A percentile compares a stretch with the other conserved stretches of the same genome.
Evolutionary conservation across 2,329 filamentous ascomycete species (phyloP).

Genomic region (Cladosporium halotolerans): DNA sequence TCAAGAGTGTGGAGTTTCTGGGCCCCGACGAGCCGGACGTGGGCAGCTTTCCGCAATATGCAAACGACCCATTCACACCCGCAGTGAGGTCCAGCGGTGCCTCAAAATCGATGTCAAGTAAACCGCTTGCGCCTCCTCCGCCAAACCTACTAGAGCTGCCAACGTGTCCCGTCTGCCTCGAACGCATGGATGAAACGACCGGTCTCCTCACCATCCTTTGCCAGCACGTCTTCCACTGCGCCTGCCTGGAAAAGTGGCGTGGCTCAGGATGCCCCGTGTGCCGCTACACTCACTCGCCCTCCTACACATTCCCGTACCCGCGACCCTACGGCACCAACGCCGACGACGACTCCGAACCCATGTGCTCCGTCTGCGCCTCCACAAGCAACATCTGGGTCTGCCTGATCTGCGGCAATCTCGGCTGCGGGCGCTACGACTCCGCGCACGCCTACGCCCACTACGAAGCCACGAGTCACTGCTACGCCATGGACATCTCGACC

Average conservation of each 20-base stretch:
- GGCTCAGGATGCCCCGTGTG: slow-evolving; percentile 92
- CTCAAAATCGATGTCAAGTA: slow-evolving; percentile 38
- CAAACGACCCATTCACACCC: slow-evolving; percentile 57
- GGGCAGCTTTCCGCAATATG: slow-evolving; percentile 50
- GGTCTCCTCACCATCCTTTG: slow-evolving; percentile 93
- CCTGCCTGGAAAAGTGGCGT: slow-evolving; percentile 92
- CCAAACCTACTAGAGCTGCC: slow-evolving; percentile 84
- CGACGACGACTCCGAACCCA: slow-evolving; percentile 53
- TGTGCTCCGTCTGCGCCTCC: slow-evolving; percentile 76
- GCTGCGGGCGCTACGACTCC: slow-evolving; percentile 91
- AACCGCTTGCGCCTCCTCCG: slow-evolving; percentile 66
- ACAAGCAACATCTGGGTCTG: slow-evolving; percentile 89
- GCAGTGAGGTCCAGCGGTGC: slow-evolving; percentile 16
- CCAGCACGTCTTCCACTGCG: slow-evolving; percentile 96
- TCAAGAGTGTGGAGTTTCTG: slow-evolving; percentile 85
- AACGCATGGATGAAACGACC: slow-evolving; percentile 96
- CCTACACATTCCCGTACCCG: slow-evolving; percentile 33
- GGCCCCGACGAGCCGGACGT: slow-evolving; percentile 47
- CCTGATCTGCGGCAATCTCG: slow-evolving; percentile 84
- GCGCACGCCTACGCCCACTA: slow-evolving; percentile 92
- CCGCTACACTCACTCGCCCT: slow-evolving; percentile 68
- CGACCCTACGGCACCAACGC: slow-evolving; percentile 25
- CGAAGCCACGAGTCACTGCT: slow-evolving; percentile 82
- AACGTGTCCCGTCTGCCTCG: slow-evolving; percentile 91
- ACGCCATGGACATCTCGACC: slow-evolving; percentile 84